A percentile compares a stretch with the other conserved stretches of the same genome.
Evolutionary conservation across 768 basidiomycete genomes (phyloP).

Genomic region (Hydnum rufescens): DNA sequence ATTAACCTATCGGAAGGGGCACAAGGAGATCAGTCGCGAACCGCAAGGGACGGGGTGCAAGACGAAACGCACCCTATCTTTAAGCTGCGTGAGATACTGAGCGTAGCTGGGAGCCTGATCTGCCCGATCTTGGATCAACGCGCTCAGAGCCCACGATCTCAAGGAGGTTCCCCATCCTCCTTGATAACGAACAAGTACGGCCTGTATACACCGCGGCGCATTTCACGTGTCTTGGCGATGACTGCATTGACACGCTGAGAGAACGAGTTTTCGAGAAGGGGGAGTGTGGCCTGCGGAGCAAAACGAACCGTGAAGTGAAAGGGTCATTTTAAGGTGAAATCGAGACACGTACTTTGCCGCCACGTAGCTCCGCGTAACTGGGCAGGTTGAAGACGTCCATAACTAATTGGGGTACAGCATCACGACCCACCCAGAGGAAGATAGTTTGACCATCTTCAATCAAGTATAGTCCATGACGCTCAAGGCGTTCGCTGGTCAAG

Average conservation of each 20-base stretch:
- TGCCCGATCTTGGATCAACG: conserved; percentile 86
- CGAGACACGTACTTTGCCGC: conserved; percentile 60
- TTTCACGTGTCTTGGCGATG: conserved; percentile 83
- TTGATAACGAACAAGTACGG: conserved; percentile 93
- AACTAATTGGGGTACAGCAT: conserved; percentile 88
- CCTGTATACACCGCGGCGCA: conserved; percentile 80
- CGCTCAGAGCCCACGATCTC: conserved; percentile 85
- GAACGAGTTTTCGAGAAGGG: conserved; percentile 79
- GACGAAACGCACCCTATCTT: conserved; percentile 51
- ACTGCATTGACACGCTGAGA: conserved; percentile 90
- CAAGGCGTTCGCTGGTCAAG: conserved; percentile 83
- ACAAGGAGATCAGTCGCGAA: too few relatives aligned
- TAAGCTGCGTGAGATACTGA: conserved; percentile 76
- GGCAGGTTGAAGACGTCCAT: conserved; percentile 87
- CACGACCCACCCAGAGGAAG: conserved; percentile 96
- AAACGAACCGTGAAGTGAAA: neutral
- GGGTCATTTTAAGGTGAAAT: too few relatives aligned
- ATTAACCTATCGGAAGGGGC: too few relatives aligned
- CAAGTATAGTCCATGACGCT: conserved; percentile 85
- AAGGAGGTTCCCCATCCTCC: conserved; percentile 95
- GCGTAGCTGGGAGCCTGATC: conserved; percentile 92
- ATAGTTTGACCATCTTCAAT: conserved; percentile 97
- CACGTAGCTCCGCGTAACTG: conserved; percentile 70
- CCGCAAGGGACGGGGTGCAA: neutral
- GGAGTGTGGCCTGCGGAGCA: conserved; percentile 53